These are phyloP conservation scores for Ophiosphaerella korrae DNA, from an alignment of 2,329 filamentous ascomycete genomes.

Conservation along the genomic window DNA sequence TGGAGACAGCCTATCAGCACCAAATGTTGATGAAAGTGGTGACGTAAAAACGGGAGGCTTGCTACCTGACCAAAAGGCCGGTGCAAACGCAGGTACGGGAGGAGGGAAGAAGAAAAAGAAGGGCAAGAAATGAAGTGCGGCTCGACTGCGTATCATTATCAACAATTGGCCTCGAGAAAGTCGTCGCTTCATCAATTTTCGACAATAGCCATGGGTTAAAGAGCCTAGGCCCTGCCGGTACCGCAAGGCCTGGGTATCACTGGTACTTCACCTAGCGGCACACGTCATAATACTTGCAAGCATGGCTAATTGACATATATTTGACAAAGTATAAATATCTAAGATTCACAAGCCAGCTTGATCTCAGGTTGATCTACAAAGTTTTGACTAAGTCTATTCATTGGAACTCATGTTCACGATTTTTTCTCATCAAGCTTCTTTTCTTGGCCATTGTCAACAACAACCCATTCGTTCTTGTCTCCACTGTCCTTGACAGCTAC, in stretches of 20 bases:
- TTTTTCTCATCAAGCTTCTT: not conserved
- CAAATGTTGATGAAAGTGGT: constrained; percentile 36
- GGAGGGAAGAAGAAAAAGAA: constrained; percentile 57
- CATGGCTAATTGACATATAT: not conserved
- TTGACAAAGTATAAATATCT: not conserved
- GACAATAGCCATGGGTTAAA: too few relatives aligned
- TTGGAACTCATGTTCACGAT: not conserved
- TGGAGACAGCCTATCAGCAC: constrained; percentile 37
- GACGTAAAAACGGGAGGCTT: constrained; percentile 38
- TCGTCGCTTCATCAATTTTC: too few relatives aligned
- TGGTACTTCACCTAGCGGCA: too few relatives aligned
- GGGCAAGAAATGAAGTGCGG: constrained; percentile 52
- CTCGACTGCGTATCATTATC: not conserved
- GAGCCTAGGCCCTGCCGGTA: too few relatives aligned
- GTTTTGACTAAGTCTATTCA: not conserved
- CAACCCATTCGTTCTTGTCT: constrained; percentile 7
- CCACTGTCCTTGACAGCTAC: constrained; percentile 5
- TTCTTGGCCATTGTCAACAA: constrained; percentile 6
- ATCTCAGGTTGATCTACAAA: not conserved
- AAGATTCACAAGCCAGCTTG: constrained; percentile 6
- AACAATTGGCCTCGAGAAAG: too few relatives aligned
- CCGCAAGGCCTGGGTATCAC: too few relatives aligned
- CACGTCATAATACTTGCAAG: too few relatives aligned
- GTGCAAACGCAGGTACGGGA: constrained; percentile 18
- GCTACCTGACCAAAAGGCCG: constrained; percentile 29